Evolutionary conservation across 1,139 yeast species (phyloP).

Genomic region (Geotrichum klebahnii): DNA sequence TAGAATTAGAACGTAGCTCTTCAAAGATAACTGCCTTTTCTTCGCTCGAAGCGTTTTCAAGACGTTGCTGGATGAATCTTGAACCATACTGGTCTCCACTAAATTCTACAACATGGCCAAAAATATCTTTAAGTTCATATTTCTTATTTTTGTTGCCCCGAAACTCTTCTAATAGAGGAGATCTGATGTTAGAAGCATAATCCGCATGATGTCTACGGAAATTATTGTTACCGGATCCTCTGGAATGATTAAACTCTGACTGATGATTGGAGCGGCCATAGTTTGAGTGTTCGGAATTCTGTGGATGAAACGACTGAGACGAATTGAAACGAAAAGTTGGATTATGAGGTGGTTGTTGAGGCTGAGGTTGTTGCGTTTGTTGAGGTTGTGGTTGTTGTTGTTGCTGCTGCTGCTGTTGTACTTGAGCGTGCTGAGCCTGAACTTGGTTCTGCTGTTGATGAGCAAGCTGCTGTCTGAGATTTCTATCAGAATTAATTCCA

Average conservation of each 20-base stretch:
- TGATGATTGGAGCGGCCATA: too few species aligned
- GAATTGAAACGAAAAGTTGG: conserved; percentile 3
- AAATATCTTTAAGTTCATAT: conserved; percentile 63
- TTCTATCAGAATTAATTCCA: too few species aligned
- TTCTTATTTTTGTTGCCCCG: conserved; percentile 64
- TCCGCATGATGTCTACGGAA: conserved; percentile 9
- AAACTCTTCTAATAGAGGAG: conserved; percentile 83
- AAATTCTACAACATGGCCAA: conserved; percentile 86
- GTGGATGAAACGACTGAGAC: conserved; percentile 5
- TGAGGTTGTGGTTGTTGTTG: too few species aligned
- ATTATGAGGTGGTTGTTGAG: too few species aligned
- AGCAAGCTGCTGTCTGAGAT: conserved; percentile 23
- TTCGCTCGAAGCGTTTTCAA: conserved; percentile 58
- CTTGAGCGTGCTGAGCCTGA: too few species aligned
- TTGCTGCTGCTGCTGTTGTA: too few species aligned
- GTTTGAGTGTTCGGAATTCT: too few species aligned
- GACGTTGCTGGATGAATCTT: conserved; percentile 85
- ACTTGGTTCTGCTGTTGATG: conserved; percentile 15
- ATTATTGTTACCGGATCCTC: background rate
- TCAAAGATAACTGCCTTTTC: conserved; percentile 81
- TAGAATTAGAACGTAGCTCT: conserved; percentile 71
- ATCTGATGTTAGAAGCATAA: conserved; percentile 44
- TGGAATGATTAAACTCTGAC: background rate
- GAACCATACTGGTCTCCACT: conserved; percentile 97
- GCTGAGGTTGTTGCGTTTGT: too few species aligned